A percentile compares a stretch with the other conserved stretches of the same genome.
These are phyloP conservation scores for Porcisia deanei DNA, from an alignment of 208 protist species.

Conservation along the genomic window DNA sequence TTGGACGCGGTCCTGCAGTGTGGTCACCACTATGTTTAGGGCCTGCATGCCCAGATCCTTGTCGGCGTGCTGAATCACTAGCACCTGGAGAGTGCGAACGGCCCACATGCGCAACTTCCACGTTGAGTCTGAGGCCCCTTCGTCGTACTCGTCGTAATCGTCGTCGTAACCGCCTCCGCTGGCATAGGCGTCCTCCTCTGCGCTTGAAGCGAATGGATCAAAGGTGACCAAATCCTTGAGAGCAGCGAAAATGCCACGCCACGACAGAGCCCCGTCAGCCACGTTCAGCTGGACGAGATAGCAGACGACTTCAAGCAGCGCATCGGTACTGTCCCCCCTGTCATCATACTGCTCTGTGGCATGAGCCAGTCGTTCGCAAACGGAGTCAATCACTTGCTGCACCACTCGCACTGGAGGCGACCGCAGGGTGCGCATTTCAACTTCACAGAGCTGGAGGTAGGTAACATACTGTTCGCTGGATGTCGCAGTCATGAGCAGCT, in stretches of 20 bases:
- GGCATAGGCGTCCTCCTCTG: constrained; percentile 5
- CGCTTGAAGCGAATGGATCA: constrained; percentile 39
- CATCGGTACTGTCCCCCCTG: constrained; percentile 27
- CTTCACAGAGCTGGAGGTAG: constrained; percentile 38
- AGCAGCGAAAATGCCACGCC: constrained; percentile 29
- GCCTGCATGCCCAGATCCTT: constrained; percentile 27
- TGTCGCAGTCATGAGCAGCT: constrained; percentile 15
- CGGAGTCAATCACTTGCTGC: constrained; percentile 19
- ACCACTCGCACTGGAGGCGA: constrained; percentile 15
- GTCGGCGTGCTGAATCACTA: constrained; percentile 35
- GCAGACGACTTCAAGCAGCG: constrained; percentile 27
- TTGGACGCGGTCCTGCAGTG: constrained; percentile 40
- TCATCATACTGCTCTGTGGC: constrained; percentile 24
- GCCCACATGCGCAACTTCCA: constrained; percentile 59
- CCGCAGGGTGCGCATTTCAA: constrained; percentile 24
- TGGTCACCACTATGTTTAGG: constrained; percentile 20
- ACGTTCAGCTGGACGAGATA: constrained; percentile 15
- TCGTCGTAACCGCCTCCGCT: constrained; percentile 13
- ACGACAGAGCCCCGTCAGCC: not conserved
- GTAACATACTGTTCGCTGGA: constrained; percentile 22
- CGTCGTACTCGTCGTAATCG: constrained; percentile 42
- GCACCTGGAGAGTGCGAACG: constrained; percentile 33
- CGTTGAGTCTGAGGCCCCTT: constrained; percentile 40
- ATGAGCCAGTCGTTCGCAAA: constrained; percentile 19
- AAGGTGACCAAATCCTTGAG: constrained; percentile 40